Evolutionary conservation across 768 basidiomycete species (phyloP).

Genomic region (Lentinula sp.): DNA sequence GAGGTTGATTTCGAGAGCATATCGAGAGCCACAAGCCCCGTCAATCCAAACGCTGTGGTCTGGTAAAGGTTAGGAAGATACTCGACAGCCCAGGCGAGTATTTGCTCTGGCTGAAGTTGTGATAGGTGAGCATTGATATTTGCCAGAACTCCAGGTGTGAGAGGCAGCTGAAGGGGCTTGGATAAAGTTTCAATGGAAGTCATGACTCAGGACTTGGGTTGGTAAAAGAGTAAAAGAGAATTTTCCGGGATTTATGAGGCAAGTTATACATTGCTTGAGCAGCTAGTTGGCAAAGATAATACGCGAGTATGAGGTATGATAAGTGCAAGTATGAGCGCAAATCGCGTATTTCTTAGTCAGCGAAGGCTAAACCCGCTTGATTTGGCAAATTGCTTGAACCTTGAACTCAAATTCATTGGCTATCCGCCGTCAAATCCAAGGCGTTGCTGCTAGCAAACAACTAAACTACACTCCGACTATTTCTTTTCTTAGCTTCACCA

Average conservation of each 20-base stretch:
- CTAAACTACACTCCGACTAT: no score
- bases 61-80: slow-evolving; percentile 80
- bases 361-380: neutral
- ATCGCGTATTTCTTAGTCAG: slow-evolving; percentile 3
- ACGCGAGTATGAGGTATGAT: slow-evolving; percentile 1
- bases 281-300: neutral
- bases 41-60: slow-evolving; percentile 95
- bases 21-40: slow-evolving; percentile 88
- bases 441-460: no score
- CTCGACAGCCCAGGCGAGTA: slow-evolving; percentile 79
- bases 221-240: neutral
- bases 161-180: slow-evolving; percentile 48
- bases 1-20: slow-evolving; percentile 84
- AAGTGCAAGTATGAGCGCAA: neutral
- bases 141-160: slow-evolving; percentile 51
- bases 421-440: no score
- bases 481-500: no score
- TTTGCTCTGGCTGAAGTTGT: slow-evolving; percentile 70
- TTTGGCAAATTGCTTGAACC: neutral
- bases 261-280: neutral
- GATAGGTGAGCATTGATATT: slow-evolving; percentile 72
- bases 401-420: no score
- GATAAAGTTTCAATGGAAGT: slow-evolving; percentile 7
- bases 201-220: neutral
- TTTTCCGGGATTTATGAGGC: neutral